Evolutionary conservation across 202 grass and related monocot genomes (phyloP), one percentile per base, ranked within the genome.

Genomic region (Zizania palustris): DNA sequence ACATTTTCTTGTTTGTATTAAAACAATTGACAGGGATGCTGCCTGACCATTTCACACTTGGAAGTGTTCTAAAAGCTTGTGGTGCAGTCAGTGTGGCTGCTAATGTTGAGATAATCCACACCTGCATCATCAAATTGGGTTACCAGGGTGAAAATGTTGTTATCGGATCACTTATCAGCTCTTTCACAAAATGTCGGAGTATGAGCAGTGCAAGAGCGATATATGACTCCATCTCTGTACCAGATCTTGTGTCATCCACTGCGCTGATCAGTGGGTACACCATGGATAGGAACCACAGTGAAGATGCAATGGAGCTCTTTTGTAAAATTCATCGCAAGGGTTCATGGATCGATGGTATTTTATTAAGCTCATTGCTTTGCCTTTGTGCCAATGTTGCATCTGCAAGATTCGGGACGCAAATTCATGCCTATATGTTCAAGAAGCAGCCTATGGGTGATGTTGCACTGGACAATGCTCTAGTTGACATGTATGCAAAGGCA

Each of bases 401-500:
- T 3, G 49, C 88, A 72, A 75, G 63, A 63, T 79, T 92, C 20
- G 95, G 95, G 19, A 85, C 45, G 72, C 89, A 93, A 79, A 80
- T 97, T 78, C 95, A 97, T 88, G 84, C 84, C 60, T 79, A 82
- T 74, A 74, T 89, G 38, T 60, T 63, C 76, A 92, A 97, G 72
- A 85, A 78, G 34, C 69, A 75, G 54, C 49, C 59, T 38, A 62
- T 74, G 76, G 74, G 54, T 74, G 95, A 97, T 13, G 42, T 86
- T 33, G 72, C 84, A 45, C 82, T 97, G 74, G 74, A 69, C 36
- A 97, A 90, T 83, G 69, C 95, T 66, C 57, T 97, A 13, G 84
- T 94, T 86, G 95, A 97, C 71, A 94, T 97, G 95, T 94, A 97
- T 68, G 84, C 82, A 28, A 97, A 97, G 58, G 85, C 84, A 53